Base-by-base conservation (phyloP, 2,329 filamentous ascomycete species). In the Trichoderma sp. region DNA sequence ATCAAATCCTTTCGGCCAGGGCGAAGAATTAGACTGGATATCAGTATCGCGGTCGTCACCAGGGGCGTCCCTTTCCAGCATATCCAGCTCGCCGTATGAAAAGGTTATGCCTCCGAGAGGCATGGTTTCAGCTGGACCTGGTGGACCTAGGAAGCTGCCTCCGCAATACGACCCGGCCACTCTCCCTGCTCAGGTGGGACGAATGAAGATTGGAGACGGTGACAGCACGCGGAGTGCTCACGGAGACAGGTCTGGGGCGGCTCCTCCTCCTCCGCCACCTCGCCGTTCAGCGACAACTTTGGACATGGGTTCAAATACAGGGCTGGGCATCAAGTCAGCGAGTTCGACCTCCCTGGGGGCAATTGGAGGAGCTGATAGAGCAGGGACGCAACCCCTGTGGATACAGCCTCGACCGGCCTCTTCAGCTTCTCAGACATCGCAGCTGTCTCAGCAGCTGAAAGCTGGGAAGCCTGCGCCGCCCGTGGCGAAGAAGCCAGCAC, bases 21-120 rank as follows among this genome's bases (percentile, higher is more conserved):
- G 88, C 2, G 86, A 91, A 36, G 93, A 97, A 79, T 88, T 91
- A 11, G 95, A 98, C 77, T 98, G 96, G 96, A 89, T 97, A 55
- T 87, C 86, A 4, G 84, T 91, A 6, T 86, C 88, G 26, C 83
- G 88, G 36, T 82, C 85, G 3, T 83, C 85, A 55, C 88, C 87
- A 17, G 84, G 86, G 47, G 79, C 87, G 34, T 87, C 86, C 1
- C 83, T 87, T 0, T 88, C 86, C 2, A 88, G 85, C 77, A 84
- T 90, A 72, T 89, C 88, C 11, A 88, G 85, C 68, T 90, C 87
- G 23, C 87, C 86, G 1, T 90, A 88, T 74, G 88, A 90, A 74
- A 86, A 89, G 71, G 83, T 89, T 71, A 85, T 84, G 72, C 81
- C 87, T 65, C 86, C 87, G 3, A 82, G 79, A 15, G 74, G 84